A percentile compares a stretch with the other conserved stretches of the same genome.
phyloP scores from a whole-genome alignment of 139 green algal genomes.

The Eudorina sp. region DNA sequence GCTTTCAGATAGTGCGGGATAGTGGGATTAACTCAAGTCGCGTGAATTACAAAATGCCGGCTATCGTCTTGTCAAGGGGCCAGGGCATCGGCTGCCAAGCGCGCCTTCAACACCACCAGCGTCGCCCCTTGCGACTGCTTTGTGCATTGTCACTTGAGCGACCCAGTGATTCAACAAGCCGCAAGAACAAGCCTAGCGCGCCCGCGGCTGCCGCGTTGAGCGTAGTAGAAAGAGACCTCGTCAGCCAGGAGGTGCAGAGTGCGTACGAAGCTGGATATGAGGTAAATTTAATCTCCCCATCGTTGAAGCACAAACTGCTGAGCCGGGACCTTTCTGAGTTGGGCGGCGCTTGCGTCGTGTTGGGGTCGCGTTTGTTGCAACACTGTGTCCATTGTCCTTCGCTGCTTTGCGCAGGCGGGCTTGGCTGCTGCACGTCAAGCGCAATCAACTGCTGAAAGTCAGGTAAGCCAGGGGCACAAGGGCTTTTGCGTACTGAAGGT shows the following conservation, averaged over 20 bases:
- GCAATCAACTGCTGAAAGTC: neutral
- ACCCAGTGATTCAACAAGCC: neutral
- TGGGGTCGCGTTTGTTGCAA: too few relatives aligned
- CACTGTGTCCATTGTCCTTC: too few relatives aligned
- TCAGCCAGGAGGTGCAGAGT: neutral
- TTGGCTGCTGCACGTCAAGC: conserved; percentile 15
- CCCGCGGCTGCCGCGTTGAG: neutral
- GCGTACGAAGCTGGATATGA: conserved; percentile 31
- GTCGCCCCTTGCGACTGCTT: neutral
- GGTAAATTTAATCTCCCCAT: neutral
- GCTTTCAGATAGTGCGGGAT: too few relatives aligned
- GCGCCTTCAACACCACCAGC: neutral
- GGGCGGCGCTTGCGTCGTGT: conserved; percentile 2
- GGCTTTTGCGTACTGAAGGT: neutral
- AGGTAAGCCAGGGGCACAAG: conserved; percentile 16
- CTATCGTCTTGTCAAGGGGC: neutral
- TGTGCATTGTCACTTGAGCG: conserved; percentile 37
- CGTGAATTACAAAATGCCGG: neutral
- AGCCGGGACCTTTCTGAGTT: too few relatives aligned
- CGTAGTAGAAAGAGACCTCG: neutral
- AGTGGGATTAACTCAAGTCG: neutral
- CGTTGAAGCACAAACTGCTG: too few relatives aligned
- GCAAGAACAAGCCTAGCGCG: conserved; percentile 26
- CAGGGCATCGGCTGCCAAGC: neutral
- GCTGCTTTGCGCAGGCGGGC: conserved; percentile 27